These are phyloP conservation scores for Talaromyces marneffei DNA, from an alignment of 2,329 filamentous ascomycete genomes.

Conservation along the genomic window DNA sequence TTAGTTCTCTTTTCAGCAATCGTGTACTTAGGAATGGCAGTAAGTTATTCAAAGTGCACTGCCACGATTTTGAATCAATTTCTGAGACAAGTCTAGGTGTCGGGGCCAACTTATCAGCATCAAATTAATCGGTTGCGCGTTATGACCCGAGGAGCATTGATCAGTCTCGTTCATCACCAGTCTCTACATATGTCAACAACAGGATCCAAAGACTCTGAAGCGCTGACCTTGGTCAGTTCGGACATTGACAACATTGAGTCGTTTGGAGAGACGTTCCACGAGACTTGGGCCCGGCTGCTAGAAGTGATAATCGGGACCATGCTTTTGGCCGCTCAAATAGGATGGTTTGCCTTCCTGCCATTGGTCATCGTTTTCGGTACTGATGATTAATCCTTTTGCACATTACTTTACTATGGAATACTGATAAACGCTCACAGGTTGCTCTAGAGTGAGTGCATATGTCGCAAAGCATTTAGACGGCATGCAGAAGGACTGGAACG, in stretches of 20 bases:
- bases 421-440: neutral
- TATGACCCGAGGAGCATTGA: neutral
- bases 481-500: neutral
- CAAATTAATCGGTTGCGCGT: neutral
- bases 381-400: neutral
- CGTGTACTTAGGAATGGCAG: neutral
- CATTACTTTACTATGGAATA: neutral
- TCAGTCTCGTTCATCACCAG: neutral
- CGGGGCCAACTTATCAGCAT: neutral
- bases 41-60: neutral
- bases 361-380: neutral
- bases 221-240: neutral
- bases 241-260: neutral
- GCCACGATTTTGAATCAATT: neutral
- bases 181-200: neutral
- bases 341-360: neutral
- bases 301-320: neutral
- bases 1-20: neutral
- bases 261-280: neutral
- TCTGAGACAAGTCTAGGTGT: neutral
- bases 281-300: neutral
- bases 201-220: neutral
- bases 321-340: neutral
- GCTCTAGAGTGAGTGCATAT: neutral
- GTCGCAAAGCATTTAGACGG: neutral